phyloP scores from a whole-genome alignment of 2,329 filamentous ascomycete genomes.

The Daldinia sp. region DNA sequence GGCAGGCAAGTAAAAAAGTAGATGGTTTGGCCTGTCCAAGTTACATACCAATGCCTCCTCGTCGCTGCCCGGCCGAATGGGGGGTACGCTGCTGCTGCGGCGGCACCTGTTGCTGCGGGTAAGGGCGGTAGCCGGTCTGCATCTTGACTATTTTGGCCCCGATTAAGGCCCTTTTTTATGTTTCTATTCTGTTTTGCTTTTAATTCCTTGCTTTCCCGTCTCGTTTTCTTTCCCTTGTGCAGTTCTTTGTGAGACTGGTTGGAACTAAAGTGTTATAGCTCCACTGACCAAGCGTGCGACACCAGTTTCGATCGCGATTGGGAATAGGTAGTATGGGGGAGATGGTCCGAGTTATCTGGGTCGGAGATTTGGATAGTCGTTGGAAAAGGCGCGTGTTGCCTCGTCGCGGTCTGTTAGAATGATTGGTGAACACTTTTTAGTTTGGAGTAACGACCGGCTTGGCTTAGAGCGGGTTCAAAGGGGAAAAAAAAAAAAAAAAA shows the following conservation, averaged over 20 bases:
- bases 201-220: background rate
- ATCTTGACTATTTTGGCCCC: slow-evolving; percentile 49
- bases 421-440: slow-evolving; percentile 27
- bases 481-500: background rate
- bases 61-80: slow-evolving; percentile 58
- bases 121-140: slow-evolving; percentile 63
- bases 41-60: slow-evolving; percentile 62
- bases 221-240: background rate
- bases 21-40: slow-evolving; percentile 9
- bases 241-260: slow-evolving; percentile 21
- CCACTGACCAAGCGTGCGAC: slow-evolving; percentile 34
- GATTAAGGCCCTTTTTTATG: background rate
- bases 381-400: slow-evolving; percentile 32
- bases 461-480: slow-evolving; percentile 5
- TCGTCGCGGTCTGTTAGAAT: slow-evolving; percentile 33
- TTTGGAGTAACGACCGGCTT: slow-evolving; percentile 26
- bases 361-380: slow-evolving; percentile 34
- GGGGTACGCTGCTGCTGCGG: slow-evolving; percentile 60
- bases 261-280: slow-evolving; percentile 18
- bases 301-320: slow-evolving; percentile 35
- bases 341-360: slow-evolving; percentile 27
- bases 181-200: background rate
- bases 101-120: slow-evolving; percentile 56
- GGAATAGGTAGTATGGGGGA: slow-evolving; percentile 21
- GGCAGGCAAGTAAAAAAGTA: slow-evolving; percentile 6